Percentiles rank a stretch among this genome's conserved stretches.
phyloP scores from a whole-genome alignment of 805 yeast genomes.

The Diddensiella santjacobensis region DNA sequence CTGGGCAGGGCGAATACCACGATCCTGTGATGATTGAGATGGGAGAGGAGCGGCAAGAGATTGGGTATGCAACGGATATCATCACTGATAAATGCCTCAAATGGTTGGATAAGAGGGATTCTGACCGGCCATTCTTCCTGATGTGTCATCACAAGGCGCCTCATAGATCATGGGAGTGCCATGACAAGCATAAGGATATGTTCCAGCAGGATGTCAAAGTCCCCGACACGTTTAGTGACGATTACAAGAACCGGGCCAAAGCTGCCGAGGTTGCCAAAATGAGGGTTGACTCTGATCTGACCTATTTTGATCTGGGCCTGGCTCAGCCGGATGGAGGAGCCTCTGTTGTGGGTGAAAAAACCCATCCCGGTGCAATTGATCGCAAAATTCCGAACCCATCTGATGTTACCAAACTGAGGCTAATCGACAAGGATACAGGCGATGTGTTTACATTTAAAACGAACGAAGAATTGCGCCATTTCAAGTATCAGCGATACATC shows the following conservation, averaged over 20 bases:
- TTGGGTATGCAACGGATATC: constrained; percentile 7
- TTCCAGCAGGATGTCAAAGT: constrained; percentile 4
- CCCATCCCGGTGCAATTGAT: neutral
- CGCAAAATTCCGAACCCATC: constrained; percentile 1
- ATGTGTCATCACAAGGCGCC: constrained; percentile 7
- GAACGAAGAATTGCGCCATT: constrained; percentile 1
- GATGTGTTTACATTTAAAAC: constrained; percentile 2
- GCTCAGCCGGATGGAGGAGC: constrained; percentile 8
- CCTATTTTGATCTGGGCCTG: constrained; percentile 7
- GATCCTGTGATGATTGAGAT: constrained; percentile 4
- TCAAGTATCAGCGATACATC: constrained; percentile 7
- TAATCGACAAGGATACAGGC: constrained; percentile 8
- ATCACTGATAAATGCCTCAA: constrained; percentile 7
- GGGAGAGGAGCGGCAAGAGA: neutral
- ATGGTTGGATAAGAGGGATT: constrained; percentile 2
- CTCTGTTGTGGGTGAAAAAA: neutral
- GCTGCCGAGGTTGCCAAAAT: constrained; percentile 3
- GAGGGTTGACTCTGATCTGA: constrained; percentile 5
- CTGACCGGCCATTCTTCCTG: constrained; percentile 2
- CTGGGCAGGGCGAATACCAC: neutral
- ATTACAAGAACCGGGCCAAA: constrained; percentile 8
- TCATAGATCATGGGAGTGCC: constrained; percentile 7
- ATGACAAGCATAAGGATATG: constrained; percentile 1
- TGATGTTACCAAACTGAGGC: neutral
- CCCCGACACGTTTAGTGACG: constrained; percentile 7